A percentile compares a stretch with the other conserved stretches of the same genome.
phyloP scores from a whole-genome alignment of 75 land plant genomes.

The Selaginella moellendorffii region DNA sequence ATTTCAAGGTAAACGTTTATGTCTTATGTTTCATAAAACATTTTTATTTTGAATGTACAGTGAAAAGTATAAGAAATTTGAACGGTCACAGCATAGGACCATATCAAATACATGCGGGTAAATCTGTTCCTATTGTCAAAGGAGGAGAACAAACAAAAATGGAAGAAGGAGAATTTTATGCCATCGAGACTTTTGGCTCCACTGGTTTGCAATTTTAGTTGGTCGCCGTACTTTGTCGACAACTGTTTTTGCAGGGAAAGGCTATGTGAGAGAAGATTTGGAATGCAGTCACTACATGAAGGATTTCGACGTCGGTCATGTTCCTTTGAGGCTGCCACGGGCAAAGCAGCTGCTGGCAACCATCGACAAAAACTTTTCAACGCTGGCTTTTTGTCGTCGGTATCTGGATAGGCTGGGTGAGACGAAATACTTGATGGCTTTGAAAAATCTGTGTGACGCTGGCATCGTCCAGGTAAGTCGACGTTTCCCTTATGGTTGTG shows the following conservation, averaged over 20 bases:
- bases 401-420: constrained; percentile 91
- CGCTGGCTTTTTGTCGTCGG: constrained; percentile 86
- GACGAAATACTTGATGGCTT: constrained; percentile 88
- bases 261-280: constrained; percentile 91
- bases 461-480: constrained; percentile 80
- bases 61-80: constrained; percentile 85
- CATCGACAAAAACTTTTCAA: constrained; percentile 89
- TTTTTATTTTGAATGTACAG: constrained; percentile 37
- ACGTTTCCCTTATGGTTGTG: too few species aligned
- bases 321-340: constrained; percentile 72
- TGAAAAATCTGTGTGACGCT: constrained; percentile 83
- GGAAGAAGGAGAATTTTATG: constrained; percentile 98
- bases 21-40: too few species aligned
- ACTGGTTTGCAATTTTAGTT: too few species aligned
- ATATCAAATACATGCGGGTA: constrained; percentile 96
- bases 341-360: constrained; percentile 87
- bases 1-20: constrained; percentile 47
- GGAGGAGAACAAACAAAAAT: constrained; percentile 98
- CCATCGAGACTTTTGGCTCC: constrained; percentile 93
- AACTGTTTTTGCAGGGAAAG: constrained; percentile 93
- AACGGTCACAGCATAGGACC: constrained; percentile 95
- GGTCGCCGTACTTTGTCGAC: too few species aligned
- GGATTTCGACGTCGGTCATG: constrained; percentile 85
- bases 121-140: constrained; percentile 94
- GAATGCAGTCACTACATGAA: constrained; percentile 99